Evolutionary conservation across 768 basidiomycete species (phyloP).

Genomic region (Suillus placidus): DNA sequence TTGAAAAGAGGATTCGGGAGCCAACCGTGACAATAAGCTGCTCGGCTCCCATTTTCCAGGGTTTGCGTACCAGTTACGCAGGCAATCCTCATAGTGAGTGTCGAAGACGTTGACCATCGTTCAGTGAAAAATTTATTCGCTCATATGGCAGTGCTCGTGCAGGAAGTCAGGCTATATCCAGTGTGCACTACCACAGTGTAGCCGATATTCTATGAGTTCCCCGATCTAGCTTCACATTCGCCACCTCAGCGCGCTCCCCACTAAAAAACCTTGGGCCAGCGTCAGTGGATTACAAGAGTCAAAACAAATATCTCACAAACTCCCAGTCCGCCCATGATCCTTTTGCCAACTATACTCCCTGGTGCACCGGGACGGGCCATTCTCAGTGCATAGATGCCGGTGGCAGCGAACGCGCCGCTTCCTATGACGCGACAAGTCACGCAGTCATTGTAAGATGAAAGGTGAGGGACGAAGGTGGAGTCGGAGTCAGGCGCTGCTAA

Average conservation of each 20-base stretch:
- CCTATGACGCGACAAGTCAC: conserved; percentile 73
- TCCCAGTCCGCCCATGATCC: conserved; percentile 62
- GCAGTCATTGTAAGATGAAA: conserved; percentile 49
- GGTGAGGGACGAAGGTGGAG: neutral
- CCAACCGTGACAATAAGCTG: neutral
- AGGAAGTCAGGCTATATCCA: neutral
- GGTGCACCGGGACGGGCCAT: conserved; percentile 65
- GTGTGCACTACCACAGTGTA: neutral
- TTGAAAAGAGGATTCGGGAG: neutral
- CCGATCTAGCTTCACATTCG: conserved; percentile 17
- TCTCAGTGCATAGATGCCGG: conserved; percentile 69
- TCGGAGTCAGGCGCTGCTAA: neutral
- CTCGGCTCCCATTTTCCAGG: neutral
- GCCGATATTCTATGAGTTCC: neutral
- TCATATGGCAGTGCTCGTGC: neutral
- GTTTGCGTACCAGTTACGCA: neutral
- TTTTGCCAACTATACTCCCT: conserved; percentile 62
- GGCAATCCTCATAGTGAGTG: neutral
- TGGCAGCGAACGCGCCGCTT: conserved; percentile 59
- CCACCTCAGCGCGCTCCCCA: conserved; percentile 34
- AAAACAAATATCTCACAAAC: conserved; percentile 47
- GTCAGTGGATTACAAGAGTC: conserved; percentile 16
- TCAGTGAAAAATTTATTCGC: neutral
- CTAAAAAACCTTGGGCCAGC: conserved; percentile 26
- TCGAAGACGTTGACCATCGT: neutral